phyloP scores from a whole-genome alignment of 176 grass and related monocot species.

The Neostapfia colusana region DNA sequence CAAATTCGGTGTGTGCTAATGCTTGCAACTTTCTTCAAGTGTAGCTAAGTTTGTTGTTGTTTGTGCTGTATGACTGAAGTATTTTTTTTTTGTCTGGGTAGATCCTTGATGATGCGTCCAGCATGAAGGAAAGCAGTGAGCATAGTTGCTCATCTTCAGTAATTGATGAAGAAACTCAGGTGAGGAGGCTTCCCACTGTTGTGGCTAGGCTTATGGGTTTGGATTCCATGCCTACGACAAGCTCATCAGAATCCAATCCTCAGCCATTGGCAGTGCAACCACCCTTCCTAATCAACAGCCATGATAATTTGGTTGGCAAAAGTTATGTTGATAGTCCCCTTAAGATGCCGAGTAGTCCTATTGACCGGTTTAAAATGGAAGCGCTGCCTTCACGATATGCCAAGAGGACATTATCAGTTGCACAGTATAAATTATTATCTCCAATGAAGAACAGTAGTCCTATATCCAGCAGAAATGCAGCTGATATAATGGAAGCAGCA shows the following conservation, averaged over 20 bases:
- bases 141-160: slow-evolving; percentile 72
- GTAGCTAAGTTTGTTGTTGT: not conserved
- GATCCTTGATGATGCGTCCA: slow-evolving; percentile 66
- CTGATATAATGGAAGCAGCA: slow-evolving; percentile 80
- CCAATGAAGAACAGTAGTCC: slow-evolving; percentile 57
- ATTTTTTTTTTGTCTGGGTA: slow-evolving; percentile 31
- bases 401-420: slow-evolving; percentile 55
- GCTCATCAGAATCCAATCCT: slow-evolving; percentile 46
- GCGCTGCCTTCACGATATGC: slow-evolving; percentile 55
- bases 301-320: slow-evolving; percentile 38
- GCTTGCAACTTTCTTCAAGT: not conserved
- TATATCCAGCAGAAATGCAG: slow-evolving; percentile 64
- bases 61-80: not conserved
- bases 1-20: slow-evolving; percentile 47
- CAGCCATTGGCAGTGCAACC: slow-evolving; percentile 23
- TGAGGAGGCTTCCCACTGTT: slow-evolving; percentile 53
- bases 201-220: slow-evolving; percentile 96
- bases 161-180: slow-evolving; percentile 57
- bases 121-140: slow-evolving; percentile 65
- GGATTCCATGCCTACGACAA: slow-evolving; percentile 68
- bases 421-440: slow-evolving; percentile 58
- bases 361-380: slow-evolving; percentile 85
- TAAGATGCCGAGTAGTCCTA: slow-evolving; percentile 77
- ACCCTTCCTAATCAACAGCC: slow-evolving; percentile 24
- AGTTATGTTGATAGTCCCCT: slow-evolving; percentile 47